phyloP scores from a whole-genome alignment of 805 yeast species.

The Zygoascus bituminiphila region DNA sequence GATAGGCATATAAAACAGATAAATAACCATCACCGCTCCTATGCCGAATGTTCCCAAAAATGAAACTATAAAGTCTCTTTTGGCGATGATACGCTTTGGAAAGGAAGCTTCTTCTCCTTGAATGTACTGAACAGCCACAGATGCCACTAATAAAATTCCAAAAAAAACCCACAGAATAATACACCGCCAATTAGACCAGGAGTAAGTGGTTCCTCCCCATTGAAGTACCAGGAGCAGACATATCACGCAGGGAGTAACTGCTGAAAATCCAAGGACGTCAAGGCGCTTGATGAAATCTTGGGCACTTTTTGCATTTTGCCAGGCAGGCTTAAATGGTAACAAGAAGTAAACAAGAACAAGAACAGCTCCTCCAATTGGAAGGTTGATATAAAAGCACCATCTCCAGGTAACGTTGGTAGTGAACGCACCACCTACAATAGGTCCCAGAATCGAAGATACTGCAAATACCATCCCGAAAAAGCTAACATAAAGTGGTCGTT shows the following conservation, averaged over 20 bases:
- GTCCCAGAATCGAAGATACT: slow-evolving; percentile 57
- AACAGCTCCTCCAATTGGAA: slow-evolving; percentile 32
- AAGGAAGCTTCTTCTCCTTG: neutral
- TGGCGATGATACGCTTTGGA: neutral
- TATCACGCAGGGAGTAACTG: slow-evolving; percentile 7
- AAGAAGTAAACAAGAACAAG: slow-evolving; percentile 19
- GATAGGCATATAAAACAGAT: slow-evolving; percentile 38
- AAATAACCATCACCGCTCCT: slow-evolving; percentile 34
- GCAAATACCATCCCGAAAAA: neutral
- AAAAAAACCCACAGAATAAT: neutral
- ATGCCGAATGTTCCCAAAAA: slow-evolving; percentile 39
- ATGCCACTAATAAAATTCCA: neutral
- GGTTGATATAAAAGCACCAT: slow-evolving; percentile 40
- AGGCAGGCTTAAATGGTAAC: slow-evolving; percentile 31
- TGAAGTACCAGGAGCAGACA: neutral
- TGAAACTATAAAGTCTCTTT: slow-evolving; percentile 16
- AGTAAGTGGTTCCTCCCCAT: neutral
- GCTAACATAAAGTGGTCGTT: slow-evolving; percentile 46
- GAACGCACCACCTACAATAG: slow-evolving; percentile 45
- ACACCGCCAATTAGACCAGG: neutral
- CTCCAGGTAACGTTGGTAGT: slow-evolving; percentile 41
- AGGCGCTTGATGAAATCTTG: slow-evolving; percentile 3
- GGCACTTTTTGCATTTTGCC: slow-evolving; percentile 31
- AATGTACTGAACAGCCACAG: neutral
- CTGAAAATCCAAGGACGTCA: slow-evolving; percentile 19